Percentiles rank a stretch among this genome's conserved stretches.
Conservation (phyloP, 2,329 filamentous ascomycete species). For the Hypoxylon sp. region DNA sequence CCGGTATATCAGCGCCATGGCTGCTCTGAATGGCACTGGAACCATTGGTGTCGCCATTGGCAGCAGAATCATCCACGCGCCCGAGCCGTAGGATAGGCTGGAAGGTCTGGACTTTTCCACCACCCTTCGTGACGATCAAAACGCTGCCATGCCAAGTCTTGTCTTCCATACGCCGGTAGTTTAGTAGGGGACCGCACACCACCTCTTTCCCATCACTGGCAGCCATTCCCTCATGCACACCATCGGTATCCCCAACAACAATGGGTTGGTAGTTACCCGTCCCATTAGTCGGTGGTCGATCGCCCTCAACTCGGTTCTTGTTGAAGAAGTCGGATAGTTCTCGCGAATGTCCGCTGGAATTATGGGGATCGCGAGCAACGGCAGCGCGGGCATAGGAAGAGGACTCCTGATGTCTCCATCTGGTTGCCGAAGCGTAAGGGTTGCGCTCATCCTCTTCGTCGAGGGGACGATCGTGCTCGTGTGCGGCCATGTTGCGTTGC, state of each 20-base stretch:
- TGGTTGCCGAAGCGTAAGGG: conserved; percentile 69
- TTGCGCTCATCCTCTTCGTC: conserved; percentile 60
- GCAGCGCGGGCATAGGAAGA: conserved; percentile 67
- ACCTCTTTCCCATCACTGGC: conserved; percentile 69
- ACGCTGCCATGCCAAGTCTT: conserved; percentile 87
- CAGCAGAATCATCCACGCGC: conserved; percentile 54
- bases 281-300: conserved; percentile 51
- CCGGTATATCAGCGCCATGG: conserved; percentile 61
- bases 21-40: conserved; percentile 62
- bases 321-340: conserved; percentile 72
- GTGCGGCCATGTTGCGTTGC: conserved; percentile 45
- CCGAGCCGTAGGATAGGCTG: conserved; percentile 72
- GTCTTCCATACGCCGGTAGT: conserved; percentile 81
- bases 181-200: conserved; percentile 80
- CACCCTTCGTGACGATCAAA: conserved; percentile 83
- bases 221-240: conserved; percentile 45
- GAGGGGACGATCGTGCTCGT: conserved; percentile 46
- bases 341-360: conserved; percentile 59
- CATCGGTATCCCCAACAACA: conserved; percentile 59
- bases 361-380: conserved; percentile 59
- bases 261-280: conserved; percentile 64
- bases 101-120: conserved; percentile 69
- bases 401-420: conserved; percentile 77
- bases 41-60: conserved; percentile 47
- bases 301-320: conserved; percentile 64